These are phyloP conservation scores for Solanum lycopersicoides DNA, from an alignment of 257 asterid genomes.

Conservation along the genomic window DNA sequence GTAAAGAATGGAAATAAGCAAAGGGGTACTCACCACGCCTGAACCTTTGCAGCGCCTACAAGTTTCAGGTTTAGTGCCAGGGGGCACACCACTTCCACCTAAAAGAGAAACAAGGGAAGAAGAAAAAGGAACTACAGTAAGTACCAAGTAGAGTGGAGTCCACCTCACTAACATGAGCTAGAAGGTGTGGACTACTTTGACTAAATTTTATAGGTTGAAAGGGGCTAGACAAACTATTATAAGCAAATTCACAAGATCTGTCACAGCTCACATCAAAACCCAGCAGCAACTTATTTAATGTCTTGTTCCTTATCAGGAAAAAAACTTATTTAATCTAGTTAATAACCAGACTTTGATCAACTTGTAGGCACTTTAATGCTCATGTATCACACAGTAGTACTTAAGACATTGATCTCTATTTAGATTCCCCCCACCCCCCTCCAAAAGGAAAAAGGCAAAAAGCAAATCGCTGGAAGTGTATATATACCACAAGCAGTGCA, in stretches of 20 bases:
- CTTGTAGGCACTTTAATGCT: not conserved
- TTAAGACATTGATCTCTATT: not conserved
- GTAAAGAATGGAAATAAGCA: conserved; percentile 1
- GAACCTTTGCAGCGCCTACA: conserved; percentile 89
- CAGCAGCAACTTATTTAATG: not conserved
- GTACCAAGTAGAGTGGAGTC: not conserved
- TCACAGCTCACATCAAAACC: not conserved
- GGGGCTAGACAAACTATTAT: not conserved
- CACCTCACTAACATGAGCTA: not conserved
- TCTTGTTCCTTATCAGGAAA: not conserved
- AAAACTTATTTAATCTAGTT: not conserved
- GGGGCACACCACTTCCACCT: conserved; percentile 99
- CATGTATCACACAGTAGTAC: not conserved
- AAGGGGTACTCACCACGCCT: conserved; percentile 54
- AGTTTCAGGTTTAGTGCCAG: conserved; percentile 92
- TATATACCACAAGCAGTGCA: conserved; percentile 72
- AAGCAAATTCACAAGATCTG: not conserved
- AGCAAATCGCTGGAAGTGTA: not conserved
- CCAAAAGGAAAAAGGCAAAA: not conserved
- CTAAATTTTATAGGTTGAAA: not conserved
- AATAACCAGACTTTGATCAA: not conserved
- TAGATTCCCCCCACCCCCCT: not conserved
- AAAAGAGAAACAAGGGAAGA: conserved; percentile 7
- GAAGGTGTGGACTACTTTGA: not conserved
- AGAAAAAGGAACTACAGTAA: not conserved